phyloP scores from a whole-genome alignment of 106 monocot species.

The Alisma plantagoaquatica region DNA sequence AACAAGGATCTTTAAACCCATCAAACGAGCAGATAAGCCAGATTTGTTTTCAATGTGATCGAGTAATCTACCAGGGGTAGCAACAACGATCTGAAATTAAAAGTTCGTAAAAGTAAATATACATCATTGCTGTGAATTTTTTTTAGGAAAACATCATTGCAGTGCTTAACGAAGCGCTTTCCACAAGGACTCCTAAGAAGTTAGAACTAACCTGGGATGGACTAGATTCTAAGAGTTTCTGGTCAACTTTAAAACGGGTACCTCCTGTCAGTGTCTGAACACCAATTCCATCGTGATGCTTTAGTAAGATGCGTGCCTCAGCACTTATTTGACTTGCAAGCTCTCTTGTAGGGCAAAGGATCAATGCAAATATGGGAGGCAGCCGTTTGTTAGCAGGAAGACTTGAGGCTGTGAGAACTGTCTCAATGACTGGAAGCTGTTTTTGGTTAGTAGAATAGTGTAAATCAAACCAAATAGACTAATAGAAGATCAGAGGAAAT shows the following conservation, averaged over 20 bases:
- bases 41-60: constrained; percentile 96
- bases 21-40: constrained; percentile 74
- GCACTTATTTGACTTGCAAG: constrained; percentile 93
- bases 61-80: constrained; percentile 90
- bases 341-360: constrained; percentile 91
- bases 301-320: constrained; percentile 78
- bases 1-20: constrained; percentile 86
- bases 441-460: constrained; percentile 40
- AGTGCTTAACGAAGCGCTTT: too few species aligned
- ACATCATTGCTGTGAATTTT: not conserved
- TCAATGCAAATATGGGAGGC: constrained; percentile 53
- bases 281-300: constrained; percentile 60
- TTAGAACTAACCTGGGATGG: constrained; percentile 92
- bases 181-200: too few species aligned
- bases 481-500: too few species aligned
- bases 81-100: constrained; percentile 76
- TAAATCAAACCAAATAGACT: not conserved
- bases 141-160: not conserved
- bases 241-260: constrained; percentile 92
- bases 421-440: constrained; percentile 98
- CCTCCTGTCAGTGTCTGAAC: constrained; percentile 88
- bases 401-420: constrained; percentile 55
- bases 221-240: constrained; percentile 69
- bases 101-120: not conserved
- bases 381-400: constrained; percentile 25